A percentile compares a stretch with the other conserved stretches of the same genome.
Evolutionary conservation across 495 filamentous ascomycete genomes (phyloP).

Genomic region (Penicilliopsis zonata): DNA sequence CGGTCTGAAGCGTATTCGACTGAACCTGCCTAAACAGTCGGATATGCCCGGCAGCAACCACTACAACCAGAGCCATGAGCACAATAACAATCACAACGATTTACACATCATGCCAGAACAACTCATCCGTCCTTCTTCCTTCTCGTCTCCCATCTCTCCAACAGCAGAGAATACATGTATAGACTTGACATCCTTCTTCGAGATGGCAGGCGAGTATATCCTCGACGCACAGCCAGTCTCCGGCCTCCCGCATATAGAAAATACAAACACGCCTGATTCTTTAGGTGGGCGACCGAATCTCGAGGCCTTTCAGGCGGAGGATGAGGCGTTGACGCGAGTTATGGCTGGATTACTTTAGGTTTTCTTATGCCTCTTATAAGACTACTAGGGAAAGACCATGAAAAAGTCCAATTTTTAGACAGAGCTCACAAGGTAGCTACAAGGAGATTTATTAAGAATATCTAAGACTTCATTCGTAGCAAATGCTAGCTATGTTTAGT

Average conservation of each 20-base stretch:
- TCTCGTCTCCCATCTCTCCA: too few species aligned
- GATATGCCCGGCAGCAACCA: background rate
- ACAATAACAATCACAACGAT: too few species aligned
- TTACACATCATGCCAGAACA: too few species aligned
- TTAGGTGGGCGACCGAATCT: constrained; percentile 3
- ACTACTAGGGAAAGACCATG: too few species aligned
- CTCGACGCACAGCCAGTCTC: constrained; percentile 22
- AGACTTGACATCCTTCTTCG: constrained; percentile 33
- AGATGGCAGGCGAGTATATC: constrained; percentile 22
- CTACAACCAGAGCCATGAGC: background rate
- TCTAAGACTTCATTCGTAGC: too few species aligned
- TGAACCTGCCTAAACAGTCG: constrained; percentile 7
- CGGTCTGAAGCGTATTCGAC: constrained; percentile 23
- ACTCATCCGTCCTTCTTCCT: too few species aligned
- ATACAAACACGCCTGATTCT: constrained; percentile 5
- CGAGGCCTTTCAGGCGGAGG: constrained; percentile 25
- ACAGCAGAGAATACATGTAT: constrained; percentile 21
- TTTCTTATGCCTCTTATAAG: too few species aligned
- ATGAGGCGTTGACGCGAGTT: constrained; percentile 28
- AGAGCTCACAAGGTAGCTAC: too few species aligned
- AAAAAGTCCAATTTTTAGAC: too few species aligned
- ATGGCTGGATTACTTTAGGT: constrained; percentile 32
- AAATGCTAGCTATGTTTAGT: too few species aligned
- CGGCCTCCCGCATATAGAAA: constrained; percentile 2
- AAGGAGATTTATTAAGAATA: too few species aligned